Evolutionary conservation across 1,284 basidiomycete species (phyloP), one percentile per base, ranked within the genome.

Genomic region (Trametes sp.): DNA sequence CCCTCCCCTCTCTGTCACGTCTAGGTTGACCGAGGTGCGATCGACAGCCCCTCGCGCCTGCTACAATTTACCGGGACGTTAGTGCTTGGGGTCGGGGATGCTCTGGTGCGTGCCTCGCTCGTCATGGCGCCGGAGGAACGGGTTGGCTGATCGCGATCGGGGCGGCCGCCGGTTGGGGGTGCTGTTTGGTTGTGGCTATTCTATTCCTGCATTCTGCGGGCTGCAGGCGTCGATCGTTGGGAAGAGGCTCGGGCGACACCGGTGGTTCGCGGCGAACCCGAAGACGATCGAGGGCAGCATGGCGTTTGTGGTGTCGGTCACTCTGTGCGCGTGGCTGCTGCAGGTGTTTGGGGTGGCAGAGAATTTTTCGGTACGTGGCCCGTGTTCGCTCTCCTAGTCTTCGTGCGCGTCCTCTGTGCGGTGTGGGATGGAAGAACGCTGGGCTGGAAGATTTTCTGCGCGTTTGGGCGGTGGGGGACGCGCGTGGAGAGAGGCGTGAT

Each of bases 211-310:
- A 11, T 33, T 35, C 3, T 50, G 41, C 64, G 93, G 91, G 95
- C 3, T 50, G 41, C 64, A 94, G 91, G 95, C 98, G 19, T 98
- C 95, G 13, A 90, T 99, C 62, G 86, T 98, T 38, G 98, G 98
- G 19, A 91, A 94, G 71, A 84, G 90, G 42, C 75, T 94, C 31
- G 98, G 97, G 1, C 82, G 82, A 23, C 80, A 89, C 67, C 85
- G 88, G 61, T 99, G 97, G 97, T 94, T 93, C 1, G 81, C 87
- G 3, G 88, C 85, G 28, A 90, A 89, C 11, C 82, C 86, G 28
- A 99, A 99, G 80, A 98, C 97, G 11, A 77, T 98, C 41, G 96
- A 98, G 79, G 97, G 97, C 7, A 95, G 92, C 63, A 73, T 87
- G 9, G 95, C 95, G 7, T 98, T 98, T 74, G 83, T 88, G 14